Percentiles rank a stretch among this genome's conserved stretches.
phyloP scores from a whole-genome alignment of 139 green algal genomes.

The Chlamydomonas sphaeroides region DNA sequence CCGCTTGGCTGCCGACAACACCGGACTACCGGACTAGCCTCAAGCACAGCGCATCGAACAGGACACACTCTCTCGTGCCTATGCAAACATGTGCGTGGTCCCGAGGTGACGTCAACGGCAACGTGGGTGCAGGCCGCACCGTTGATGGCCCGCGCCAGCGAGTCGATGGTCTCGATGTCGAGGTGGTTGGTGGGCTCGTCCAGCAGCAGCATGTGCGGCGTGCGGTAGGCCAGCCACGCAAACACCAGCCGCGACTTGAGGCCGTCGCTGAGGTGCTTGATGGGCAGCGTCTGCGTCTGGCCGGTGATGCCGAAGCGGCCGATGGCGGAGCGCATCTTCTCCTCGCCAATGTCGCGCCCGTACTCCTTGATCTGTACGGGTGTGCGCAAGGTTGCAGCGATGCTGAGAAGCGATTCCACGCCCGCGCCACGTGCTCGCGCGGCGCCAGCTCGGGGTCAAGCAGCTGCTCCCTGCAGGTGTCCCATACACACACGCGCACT shows the following conservation, averaged over 20 bases:
- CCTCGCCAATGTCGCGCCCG: conserved; percentile 54
- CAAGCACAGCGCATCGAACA: too few species aligned
- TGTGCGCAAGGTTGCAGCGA: too few species aligned
- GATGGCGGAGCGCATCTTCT: conserved; percentile 81
- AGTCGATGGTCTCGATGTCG: conserved; percentile 97
- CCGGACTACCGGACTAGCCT: too few species aligned
- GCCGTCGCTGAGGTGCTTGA: conserved; percentile 90
- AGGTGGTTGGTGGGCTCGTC: conserved; percentile 77
- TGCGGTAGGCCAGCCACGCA: conserved; percentile 85
- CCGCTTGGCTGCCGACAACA: too few species aligned
- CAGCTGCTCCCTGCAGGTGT: neutral
- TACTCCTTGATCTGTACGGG: conserved; percentile 65
- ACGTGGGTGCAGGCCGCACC: too few species aligned
- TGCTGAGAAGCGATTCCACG: too few species aligned
- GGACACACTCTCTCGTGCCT: too few species aligned
- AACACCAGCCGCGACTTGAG: conserved; percentile 93
- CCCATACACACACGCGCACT: neutral
- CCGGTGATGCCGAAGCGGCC: conserved; percentile 85
- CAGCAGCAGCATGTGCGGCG: conserved; percentile 43
- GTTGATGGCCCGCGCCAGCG: conserved; percentile 92
- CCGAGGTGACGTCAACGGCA: too few species aligned
- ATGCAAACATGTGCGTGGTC: too few species aligned
- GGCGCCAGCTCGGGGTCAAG: too few species aligned
- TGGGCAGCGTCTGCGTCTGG: conserved; percentile 74
- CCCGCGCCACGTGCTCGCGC: too few species aligned